These are phyloP conservation scores for Nicotiana attenuata DNA, from an alignment of 257 asterid genomes.

Conservation along the genomic window DNA sequence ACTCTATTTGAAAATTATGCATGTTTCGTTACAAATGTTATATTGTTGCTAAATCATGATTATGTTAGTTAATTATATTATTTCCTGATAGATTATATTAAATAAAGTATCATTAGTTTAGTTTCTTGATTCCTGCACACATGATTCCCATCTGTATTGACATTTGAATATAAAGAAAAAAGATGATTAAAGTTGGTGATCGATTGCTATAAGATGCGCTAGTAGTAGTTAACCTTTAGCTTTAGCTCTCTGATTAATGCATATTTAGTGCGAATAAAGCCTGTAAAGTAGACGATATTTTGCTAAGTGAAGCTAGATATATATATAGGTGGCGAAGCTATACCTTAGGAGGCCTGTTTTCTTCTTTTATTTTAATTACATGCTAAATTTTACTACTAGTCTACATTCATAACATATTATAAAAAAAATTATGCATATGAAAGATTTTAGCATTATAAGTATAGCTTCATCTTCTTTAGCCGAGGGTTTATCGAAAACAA, in stretches of 20 bases:
- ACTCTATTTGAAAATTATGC: not conserved
- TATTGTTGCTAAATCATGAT: not conserved
- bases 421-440: not conserved
- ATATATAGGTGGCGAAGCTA: constrained; percentile 4
- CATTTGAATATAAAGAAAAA: not conserved
- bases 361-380: not conserved
- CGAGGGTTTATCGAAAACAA: no score
- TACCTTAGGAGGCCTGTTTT: not conserved
- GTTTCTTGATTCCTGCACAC: not conserved
- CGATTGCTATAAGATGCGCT: constrained; percentile 1
- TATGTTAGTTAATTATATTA: not conserved
- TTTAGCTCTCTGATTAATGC: constrained; percentile 13
- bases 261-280: constrained; percentile 10
- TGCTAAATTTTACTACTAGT: not conserved
- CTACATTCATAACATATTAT: not conserved
- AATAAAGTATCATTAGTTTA: not conserved
- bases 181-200: constrained; percentile 6
- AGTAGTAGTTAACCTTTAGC: not conserved
- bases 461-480: no score
- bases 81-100: not conserved
- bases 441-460: no score
- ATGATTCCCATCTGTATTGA: not conserved
- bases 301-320: not conserved
- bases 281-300: constrained; percentile 6
- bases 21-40: not conserved